These are phyloP conservation scores for Dipodascopsis uninucleata DNA, from an alignment of 805 yeast species.

Conservation along the genomic window DNA sequence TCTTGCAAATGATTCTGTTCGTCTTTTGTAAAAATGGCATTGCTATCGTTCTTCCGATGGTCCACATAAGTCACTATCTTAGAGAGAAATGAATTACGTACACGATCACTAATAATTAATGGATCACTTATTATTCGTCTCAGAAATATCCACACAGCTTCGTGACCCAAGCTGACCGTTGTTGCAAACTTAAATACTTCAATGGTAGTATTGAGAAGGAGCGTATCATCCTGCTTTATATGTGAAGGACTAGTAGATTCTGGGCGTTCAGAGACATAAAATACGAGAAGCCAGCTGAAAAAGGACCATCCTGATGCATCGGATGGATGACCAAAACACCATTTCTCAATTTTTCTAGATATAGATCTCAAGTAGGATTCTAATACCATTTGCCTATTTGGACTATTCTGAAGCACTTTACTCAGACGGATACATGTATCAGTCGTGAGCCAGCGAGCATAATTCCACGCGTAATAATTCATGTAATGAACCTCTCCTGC, in stretches of 20 bases:
- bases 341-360: conserved; percentile 20
- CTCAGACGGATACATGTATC: no score
- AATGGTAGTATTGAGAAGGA: conserved; percentile 8
- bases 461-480: conserved; percentile 50
- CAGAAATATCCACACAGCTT: conserved; percentile 22
- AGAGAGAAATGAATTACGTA: conserved; percentile 2
- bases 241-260: background rate
- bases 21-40: background rate
- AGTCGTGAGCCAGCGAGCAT: conserved; percentile 36
- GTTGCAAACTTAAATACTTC: conserved; percentile 20
- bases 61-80: conserved; percentile 10
- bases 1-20: no score
- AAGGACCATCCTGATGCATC: conserved; percentile 30
- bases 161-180: conserved; percentile 18
- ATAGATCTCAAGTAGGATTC: conserved; percentile 4
- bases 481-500: conserved; percentile 44
- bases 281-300: conserved; percentile 16
- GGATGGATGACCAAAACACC: conserved; percentile 27
- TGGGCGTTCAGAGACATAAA: conserved; percentile 2
- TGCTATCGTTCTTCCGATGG: conserved; percentile 10
- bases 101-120: conserved; percentile 6
- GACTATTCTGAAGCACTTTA: no score
- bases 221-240: conserved; percentile 8
- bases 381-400: no score
- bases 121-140: conserved; percentile 13